A percentile compares a stretch with the other conserved stretches of the same genome.
These are phyloP conservation scores for Akanthomyces dipterigenus DNA, from an alignment of 2,329 filamentous ascomycete genomes.

Conservation along the genomic window DNA sequence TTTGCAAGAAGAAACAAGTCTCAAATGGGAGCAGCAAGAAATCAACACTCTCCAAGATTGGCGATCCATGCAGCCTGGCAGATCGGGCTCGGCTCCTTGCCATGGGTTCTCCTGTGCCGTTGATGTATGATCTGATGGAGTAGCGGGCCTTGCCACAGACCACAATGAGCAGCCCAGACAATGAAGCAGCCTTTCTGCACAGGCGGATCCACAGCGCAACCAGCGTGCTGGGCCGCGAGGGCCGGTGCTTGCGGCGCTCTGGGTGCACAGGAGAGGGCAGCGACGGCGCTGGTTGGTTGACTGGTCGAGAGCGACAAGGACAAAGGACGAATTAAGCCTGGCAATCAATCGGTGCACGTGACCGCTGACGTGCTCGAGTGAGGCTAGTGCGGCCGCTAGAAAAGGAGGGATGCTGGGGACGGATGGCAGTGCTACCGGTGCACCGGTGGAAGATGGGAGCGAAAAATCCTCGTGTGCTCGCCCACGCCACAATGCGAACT, in stretches of 20 bases:
- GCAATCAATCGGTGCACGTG: constrained; percentile 1
- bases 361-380: constrained; percentile 2
- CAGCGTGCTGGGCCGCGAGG: neutral
- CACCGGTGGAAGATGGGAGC: neutral
- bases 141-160: constrained; percentile 4
- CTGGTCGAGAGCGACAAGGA: neutral
- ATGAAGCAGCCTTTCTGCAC: neutral
- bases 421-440: no score
- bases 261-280: no score
- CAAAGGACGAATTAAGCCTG: neutral
- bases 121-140: constrained; percentile 4
- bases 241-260: neutral
- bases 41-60: neutral
- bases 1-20: no score
- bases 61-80: neutral
- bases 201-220: neutral
- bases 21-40: no score
- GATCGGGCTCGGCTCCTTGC: neutral
- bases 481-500: constrained; percentile 10
- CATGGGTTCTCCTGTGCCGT: neutral
- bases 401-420: neutral
- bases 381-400: neutral
- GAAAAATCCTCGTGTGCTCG: neutral
- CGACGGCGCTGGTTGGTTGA: no score
- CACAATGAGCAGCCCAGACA: neutral